Evolutionary conservation across 148 eudicot species (phyloP), one percentile per base, ranked within the genome.

Genomic region (Vaccinium vitisidaea): DNA sequence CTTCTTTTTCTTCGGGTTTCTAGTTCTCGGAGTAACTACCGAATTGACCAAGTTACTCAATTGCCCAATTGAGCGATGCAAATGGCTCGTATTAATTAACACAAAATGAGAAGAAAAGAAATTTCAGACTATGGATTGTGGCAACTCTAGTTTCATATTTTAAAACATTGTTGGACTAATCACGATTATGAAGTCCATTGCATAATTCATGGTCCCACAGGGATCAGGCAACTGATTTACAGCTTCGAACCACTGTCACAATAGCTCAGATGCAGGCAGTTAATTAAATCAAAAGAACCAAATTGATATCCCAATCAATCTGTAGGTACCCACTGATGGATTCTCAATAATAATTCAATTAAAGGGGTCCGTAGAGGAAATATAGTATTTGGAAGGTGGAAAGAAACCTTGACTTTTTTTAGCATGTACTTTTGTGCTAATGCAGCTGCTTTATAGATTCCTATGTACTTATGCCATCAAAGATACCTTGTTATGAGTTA

Each of bases 341-440:
- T 81, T 61, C 14, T 11, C 46, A 30, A 27, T 10, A n/a, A 49
- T 25, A n/a, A 49, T 25, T 82, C 25, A 25, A 50, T 25, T 67
- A 9, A 10, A 39, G n/a, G 12, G 59, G 74, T 82, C 49, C 48
- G 21, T 61, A 49, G 27, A 82, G 77, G 65, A 71, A 71, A 27
- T 30, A 50, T 46, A 32, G 74, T 8, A 65, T 67, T 23, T 32
- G 9, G 36, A 19, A 73, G 56, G 65, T 32, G 21, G 75, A 30
- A 53, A 73, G 67, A 53, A 71, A 23, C n/a, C 30, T 53, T 70
- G 21, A 19, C 50, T 80, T 80, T 12, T 54, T 56, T 55, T 16
- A 32, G 59, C 39, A 80, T 19, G 52, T 58, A 58, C 63, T 36
- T 56, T 56, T 82, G 39, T 82, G 77, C 32, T 55, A 32, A 71